phyloP scores from a whole-genome alignment of 345 rosid species.

The Noccaea bulbosa region DNA sequence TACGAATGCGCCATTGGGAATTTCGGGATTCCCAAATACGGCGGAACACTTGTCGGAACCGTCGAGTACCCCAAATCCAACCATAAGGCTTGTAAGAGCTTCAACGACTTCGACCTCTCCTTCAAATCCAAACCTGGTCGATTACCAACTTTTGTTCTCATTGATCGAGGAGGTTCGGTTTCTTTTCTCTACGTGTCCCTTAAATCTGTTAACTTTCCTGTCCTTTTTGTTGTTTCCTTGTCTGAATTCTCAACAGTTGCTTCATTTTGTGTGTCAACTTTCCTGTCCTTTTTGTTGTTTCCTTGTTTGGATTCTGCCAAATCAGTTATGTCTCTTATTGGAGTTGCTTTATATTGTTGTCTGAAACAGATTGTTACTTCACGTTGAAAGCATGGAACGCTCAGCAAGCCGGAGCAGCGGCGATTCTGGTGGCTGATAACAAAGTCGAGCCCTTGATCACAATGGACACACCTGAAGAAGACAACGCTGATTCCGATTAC shows the following conservation, averaged over 20 bases:
- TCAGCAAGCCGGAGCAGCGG: constrained; percentile 17
- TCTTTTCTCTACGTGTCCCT: background rate
- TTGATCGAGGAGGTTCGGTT: constrained; percentile 23
- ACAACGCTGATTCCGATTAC: constrained; percentile 2
- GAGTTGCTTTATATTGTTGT: no score
- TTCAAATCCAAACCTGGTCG: constrained; percentile 21
- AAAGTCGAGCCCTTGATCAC: constrained; percentile 20
- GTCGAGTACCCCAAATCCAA: constrained; percentile 7
- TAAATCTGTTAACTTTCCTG: no score
- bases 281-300: no score
- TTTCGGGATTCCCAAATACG: constrained; percentile 21
- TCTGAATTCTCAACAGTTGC: background rate
- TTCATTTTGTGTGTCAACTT: no score
- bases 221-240: background rate
- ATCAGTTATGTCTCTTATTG: no score
- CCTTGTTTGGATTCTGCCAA: no score
- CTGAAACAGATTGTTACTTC: constrained; percentile 19
- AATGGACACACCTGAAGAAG: constrained; percentile 26
- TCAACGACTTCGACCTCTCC: constrained; percentile 17
- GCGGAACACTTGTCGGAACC: constrained; percentile 24
- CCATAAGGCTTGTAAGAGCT: constrained; percentile 22
- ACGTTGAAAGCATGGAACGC: constrained; percentile 22
- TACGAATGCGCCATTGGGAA: constrained; percentile 25
- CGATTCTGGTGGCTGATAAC: constrained; percentile 18
- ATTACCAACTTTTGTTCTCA: constrained; percentile 21